These are phyloP conservation scores for Metarhizium anisopliae DNA, from an alignment of 2,329 filamentous ascomycete species.

Conservation along the genomic window DNA sequence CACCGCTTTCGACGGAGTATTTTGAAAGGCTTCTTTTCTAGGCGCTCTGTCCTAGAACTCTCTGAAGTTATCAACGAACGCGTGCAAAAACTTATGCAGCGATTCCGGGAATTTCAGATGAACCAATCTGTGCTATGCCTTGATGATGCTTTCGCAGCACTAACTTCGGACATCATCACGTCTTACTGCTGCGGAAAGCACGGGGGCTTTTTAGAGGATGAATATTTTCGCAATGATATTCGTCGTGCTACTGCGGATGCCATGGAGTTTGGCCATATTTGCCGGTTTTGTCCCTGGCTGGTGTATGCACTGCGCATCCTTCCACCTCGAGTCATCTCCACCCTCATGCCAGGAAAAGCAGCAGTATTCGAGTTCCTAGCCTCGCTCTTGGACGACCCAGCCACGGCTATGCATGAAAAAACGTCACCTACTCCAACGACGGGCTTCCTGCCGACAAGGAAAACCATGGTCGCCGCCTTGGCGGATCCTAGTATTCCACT, in stretches of 20 bases:
- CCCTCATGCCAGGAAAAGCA: not conserved
- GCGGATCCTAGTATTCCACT: not conserved
- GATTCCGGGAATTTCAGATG: not conserved
- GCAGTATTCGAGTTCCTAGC: not conserved
- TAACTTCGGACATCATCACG: constrained; percentile 4
- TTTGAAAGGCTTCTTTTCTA: constrained; percentile 10
- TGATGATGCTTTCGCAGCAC: not conserved
- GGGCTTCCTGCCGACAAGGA: not conserved
- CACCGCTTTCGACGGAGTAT: constrained; percentile 1
- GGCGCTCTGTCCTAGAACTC: not conserved
- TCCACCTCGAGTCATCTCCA: not conserved
- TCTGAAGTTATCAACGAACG: not conserved
- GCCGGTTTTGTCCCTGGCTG: not conserved
- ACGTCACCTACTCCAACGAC: not conserved
- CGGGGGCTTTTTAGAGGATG: not conserved
- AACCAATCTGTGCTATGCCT: not conserved
- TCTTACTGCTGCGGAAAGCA: not conserved
- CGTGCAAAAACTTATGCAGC: not conserved
- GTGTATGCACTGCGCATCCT: not conserved
- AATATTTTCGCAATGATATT: not conserved
- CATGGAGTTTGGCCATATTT: not conserved
- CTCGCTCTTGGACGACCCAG: not conserved
- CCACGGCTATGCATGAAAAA: not conserved
- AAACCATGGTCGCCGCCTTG: not conserved
- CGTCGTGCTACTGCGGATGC: not conserved